These are phyloP conservation scores for Leccinum angustisporum DNA, from an alignment of 1,284 basidiomycete genomes.

Conservation along the genomic window DNA sequence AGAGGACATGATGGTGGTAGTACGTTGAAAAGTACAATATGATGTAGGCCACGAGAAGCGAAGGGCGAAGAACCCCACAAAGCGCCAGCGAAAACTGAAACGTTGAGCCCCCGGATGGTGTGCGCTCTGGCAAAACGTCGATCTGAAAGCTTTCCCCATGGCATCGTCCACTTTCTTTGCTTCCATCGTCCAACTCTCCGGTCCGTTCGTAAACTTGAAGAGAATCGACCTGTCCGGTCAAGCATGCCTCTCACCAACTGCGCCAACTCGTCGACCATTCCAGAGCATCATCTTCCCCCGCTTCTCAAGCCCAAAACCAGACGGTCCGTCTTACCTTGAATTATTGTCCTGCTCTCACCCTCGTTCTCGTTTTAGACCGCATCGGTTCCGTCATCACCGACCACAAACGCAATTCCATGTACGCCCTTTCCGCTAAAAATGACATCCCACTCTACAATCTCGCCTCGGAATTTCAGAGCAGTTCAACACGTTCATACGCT, in stretches of 20 bases:
- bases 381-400: slow-evolving; percentile 69
- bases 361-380: slow-evolving; percentile 50
- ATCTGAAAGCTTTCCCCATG: no score
- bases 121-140: no score
- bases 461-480: slow-evolving; percentile 51
- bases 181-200: no score
- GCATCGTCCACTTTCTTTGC: no score
- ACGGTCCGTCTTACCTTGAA: slow-evolving; percentile 48
- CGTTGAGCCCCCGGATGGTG: no score
- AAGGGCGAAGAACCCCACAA: no score
- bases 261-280: slow-evolving; percentile 60
- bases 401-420: slow-evolving; percentile 64
- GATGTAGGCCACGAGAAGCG: no score
- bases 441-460: slow-evolving; percentile 69
- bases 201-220: no score
- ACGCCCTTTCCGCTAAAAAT: slow-evolving; percentile 70
- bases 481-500: slow-evolving; percentile 68
- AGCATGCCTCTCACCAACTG: slow-evolving; percentile 25
- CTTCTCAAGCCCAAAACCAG: slow-evolving; percentile 55
- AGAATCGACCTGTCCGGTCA: slow-evolving; percentile 33
- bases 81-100: no score
- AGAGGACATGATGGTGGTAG: no score
- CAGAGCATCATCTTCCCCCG: slow-evolving; percentile 52
- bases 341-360: slow-evolving; percentile 1
- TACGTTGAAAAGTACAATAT: no score